Percentiles rank a stretch among this genome's conserved stretches.
Evolutionary conservation across 2,329 filamentous ascomycete species (phyloP).

Genomic region (Monascus ruber): DNA sequence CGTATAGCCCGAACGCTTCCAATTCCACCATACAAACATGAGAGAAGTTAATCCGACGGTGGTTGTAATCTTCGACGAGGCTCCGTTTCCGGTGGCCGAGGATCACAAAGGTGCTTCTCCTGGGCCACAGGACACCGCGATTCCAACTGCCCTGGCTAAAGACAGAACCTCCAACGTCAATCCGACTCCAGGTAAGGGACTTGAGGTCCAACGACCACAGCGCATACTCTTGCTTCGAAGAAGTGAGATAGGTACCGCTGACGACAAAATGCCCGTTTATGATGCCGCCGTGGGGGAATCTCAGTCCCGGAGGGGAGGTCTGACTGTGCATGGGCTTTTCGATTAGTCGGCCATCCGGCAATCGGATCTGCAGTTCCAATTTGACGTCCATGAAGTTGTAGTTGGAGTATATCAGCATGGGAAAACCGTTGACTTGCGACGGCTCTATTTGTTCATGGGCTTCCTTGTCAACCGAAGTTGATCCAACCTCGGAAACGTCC

Average conservation of each 20-base stretch:
- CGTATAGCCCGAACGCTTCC: slow-evolving; percentile 93
- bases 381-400: slow-evolving; percentile 99
- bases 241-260: slow-evolving; percentile 92
- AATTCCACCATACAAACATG: slow-evolving; percentile 96
- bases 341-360: slow-evolving; percentile 68
- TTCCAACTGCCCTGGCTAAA: slow-evolving; percentile 99
- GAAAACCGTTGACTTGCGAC: slow-evolving; percentile 34
- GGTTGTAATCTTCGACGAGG: slow-evolving; percentile 95
- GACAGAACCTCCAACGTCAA: slow-evolving; percentile 86
- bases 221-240: slow-evolving; percentile 95
- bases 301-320: slow-evolving; percentile 79
- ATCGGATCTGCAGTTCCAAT: slow-evolving; percentile 78
- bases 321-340: slow-evolving; percentile 77
- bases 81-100: slow-evolving; percentile 87
- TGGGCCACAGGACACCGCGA: slow-evolving; percentile 81
- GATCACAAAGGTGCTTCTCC: slow-evolving; percentile 90
- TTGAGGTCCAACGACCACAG: slow-evolving; percentile 88
- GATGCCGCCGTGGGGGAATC: slow-evolving; percentile 91
- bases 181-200: slow-evolving; percentile 84
- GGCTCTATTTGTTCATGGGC: slow-evolving; percentile 21
- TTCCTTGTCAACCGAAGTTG: slow-evolving; percentile 27
- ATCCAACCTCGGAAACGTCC: slow-evolving; percentile 34
- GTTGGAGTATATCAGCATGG: slow-evolving; percentile 96
- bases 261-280: slow-evolving; percentile 96
- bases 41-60: slow-evolving; percentile 91